Conservation (phyloP, 2,329 filamentous ascomycete genomes). For the Colletotrichum siamense region DNA sequence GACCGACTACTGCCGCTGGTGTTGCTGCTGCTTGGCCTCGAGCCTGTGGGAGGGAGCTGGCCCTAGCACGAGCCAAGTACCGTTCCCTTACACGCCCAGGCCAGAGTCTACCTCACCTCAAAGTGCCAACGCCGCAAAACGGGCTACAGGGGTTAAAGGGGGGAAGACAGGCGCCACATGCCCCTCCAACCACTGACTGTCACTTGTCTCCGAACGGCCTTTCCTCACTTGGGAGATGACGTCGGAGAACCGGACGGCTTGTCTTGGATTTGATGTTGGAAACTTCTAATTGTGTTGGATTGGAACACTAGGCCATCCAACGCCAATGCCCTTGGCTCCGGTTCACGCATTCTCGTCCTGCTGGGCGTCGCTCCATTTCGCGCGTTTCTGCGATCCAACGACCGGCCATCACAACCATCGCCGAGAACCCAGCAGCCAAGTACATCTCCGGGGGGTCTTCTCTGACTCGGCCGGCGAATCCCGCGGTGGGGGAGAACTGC, state of each 20-base stretch:
- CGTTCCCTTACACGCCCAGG: neutral
- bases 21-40: neutral
- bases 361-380: neutral
- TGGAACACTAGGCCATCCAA: neutral
- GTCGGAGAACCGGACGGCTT: conserved; percentile 6
- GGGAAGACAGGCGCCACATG: conserved; percentile 12
- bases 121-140: neutral
- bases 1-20: neutral
- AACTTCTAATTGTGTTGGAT: neutral
- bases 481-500: neutral
- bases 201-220: conserved; percentile 7
- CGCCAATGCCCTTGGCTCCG: neutral
- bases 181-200: conserved; percentile 6
- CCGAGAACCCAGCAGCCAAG: neutral
- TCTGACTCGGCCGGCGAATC: conserved; percentile 1
- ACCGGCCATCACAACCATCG: neutral
- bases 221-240: conserved; percentile 14
- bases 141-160: conserved; percentile 3
- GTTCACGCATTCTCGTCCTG: neutral
- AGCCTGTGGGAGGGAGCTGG: neutral
- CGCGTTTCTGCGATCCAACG: neutral
- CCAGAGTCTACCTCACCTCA: neutral
- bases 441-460: neutral
- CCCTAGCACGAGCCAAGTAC: neutral
- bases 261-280: neutral